Evolutionary conservation across 2,329 filamentous ascomycete species (phyloP), one percentile per base, ranked within the genome.

Genomic region (Epicoccum nigrum): DNA sequence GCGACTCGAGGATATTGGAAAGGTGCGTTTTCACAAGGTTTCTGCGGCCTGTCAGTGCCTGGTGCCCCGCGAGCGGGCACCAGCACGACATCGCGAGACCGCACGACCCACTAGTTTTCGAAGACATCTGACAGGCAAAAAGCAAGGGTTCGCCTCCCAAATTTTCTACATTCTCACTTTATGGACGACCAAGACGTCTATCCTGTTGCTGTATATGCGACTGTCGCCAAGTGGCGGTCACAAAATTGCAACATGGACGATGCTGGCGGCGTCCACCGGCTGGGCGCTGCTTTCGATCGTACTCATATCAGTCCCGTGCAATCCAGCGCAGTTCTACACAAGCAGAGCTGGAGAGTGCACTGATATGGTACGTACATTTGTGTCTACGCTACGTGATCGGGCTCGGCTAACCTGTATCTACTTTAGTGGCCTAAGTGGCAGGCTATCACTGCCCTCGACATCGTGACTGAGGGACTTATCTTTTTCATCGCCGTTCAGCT

Each of bases 131-230:
- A 65, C 58, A 40, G 35, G 37, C 31, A 15, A 33, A 34, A 54
- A 71, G 68, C 57, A 60, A 58, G 67, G 64, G 17, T 65, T 71
- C 30, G 64, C 58, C 3, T 58, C 66, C 4, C 65, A 70, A 21
- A 61, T 69, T n/a, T 54, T 71, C 12, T 70, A 69, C 47, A 50
- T 68, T 6, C 51, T 64, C 15, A 66, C 65, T 3, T 33, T 71
- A 27, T 54, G 65, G 15, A 53, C 65, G 2, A 68, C 69, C 6
- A 71, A 71, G 43, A 48, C 51, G 17, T 67, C 66, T 1, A 59
- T 69, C 2, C 32, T 70, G 4, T 58, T 65, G 8, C 49, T 71
- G 1, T 69, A 70, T 38, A 51, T 69, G 30, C 64, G 69, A 8
- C 51, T 71, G 6, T 67, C 66, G 1, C 63, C 66, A 0, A 52